Conservation (phyloP, 1,139 yeast species). For the Barnettozyma hawaiiensis region DNA sequence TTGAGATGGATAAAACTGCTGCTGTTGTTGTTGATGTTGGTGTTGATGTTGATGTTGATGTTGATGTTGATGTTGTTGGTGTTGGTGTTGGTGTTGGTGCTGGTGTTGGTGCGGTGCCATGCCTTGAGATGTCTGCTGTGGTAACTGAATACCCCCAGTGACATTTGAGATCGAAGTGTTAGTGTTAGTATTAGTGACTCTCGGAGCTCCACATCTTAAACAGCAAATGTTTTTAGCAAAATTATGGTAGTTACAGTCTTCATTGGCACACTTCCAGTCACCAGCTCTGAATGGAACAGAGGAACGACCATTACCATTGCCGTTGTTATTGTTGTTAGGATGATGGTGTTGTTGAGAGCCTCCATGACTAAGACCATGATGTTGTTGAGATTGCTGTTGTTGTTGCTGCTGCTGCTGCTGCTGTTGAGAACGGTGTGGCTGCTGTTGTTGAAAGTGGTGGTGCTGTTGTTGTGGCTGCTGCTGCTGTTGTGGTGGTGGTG, state of each 20-base stretch:
- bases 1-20: conserved; percentile 1
- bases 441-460: conserved; percentile 1
- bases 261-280: conserved; percentile 87
- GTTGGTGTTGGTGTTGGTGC: conserved; percentile 10
- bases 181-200: conserved; percentile 27
- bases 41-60: conserved; percentile 8
- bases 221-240: conserved; percentile 89
- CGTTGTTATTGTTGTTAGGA: conserved; percentile 9
- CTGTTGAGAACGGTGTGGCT: conserved; percentile 3
- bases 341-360: conserved; percentile 6
- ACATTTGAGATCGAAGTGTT: conserved; percentile 9
- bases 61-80: conserved; percentile 10
- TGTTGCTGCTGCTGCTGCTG: conserved; percentile 3
- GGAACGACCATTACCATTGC: conserved; percentile 26
- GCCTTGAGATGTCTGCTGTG: conserved; percentile 1
- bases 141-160: not conserved
- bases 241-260: conserved; percentile 80
- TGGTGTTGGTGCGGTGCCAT: conserved; percentile 7
- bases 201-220: conserved; percentile 79
- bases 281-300: conserved; percentile 93
- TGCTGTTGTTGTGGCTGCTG: not conserved
- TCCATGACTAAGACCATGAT: conserved; percentile 13
- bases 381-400: conserved; percentile 4
- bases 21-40: conserved; percentile 9
- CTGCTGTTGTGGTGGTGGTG: not conserved